Conservation (phyloP, 441 rosid species). For the Aquilaria agallochum region DNA sequence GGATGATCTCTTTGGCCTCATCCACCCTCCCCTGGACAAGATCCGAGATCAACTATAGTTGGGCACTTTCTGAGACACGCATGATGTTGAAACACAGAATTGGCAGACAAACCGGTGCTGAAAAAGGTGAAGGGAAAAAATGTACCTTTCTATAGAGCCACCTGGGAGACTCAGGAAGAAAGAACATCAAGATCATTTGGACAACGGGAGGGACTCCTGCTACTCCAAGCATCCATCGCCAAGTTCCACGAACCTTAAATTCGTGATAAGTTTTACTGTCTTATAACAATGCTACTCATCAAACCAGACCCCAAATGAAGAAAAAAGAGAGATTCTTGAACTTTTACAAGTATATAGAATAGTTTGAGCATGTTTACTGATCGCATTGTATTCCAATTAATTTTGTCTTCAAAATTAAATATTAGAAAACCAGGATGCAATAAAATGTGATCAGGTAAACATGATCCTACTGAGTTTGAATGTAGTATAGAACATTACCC, state of each 20-base stretch:
- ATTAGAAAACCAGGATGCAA: not conserved
- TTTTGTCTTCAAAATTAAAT: not conserved
- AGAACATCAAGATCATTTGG: constrained; percentile 66
- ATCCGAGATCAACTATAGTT: not conserved
- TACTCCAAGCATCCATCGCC: constrained; percentile 95
- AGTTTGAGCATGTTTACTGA: not conserved
- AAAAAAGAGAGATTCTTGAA: no score
- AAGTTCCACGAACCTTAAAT: constrained; percentile 53
- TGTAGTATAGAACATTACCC: constrained; percentile 27
- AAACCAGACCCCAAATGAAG: no score
- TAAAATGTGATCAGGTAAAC: no score
- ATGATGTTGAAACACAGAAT: no score
- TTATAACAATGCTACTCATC: no score
- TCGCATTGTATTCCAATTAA: not conserved
- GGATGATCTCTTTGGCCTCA: constrained; percentile 54
- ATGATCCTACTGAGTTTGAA: not conserved
- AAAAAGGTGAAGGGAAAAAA: not conserved
- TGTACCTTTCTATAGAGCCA: constrained; percentile 55
- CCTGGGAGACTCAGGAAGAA: constrained; percentile 85
- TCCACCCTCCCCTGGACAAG: constrained; percentile 35
- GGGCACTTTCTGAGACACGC: no score
- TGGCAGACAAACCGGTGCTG: no score
- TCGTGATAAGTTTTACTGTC: no score
- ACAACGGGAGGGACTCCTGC: constrained; percentile 63
- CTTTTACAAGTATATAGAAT: no score